Base-by-base conservation (phyloP, 345 rosid genomes). In the Corchorus olitorius region DNA sequence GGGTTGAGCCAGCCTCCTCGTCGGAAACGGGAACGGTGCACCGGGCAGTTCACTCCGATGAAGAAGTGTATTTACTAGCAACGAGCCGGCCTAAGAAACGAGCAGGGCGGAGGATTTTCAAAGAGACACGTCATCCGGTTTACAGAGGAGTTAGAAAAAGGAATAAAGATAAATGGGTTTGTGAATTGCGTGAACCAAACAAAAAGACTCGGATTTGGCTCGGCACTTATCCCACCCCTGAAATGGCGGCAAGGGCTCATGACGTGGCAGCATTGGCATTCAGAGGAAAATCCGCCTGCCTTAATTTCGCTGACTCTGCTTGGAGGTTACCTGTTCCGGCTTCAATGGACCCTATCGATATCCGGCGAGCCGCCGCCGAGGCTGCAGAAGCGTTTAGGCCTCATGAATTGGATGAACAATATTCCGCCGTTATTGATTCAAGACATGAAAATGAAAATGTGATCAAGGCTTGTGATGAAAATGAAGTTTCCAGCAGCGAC, bases 201-300 rank as follows among this genome's bases (percentile, higher is more conserved):
- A 83, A 84, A 60, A 85, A 88, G 61, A 75, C 90, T 0, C 88
- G 97, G 3, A 85, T 92, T 19, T 92, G 97, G 97, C 89, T 92
- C 0, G 97, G 97, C 0, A 92, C 97, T 3, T 92, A 90, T 61
- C 91, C 94, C 0, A 88, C 90, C 0, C 85, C 97, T 0, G 94
- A 92, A 59, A 90, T 90, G 97, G 97, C 97, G 0, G 97, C 94
- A 0, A 79, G 92, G 60, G 97, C 97, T 0, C 97, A 92, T 55
- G 97, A 92, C 76, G 94, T 92, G 0, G 97, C 97, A 0, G 97
- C 88, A 6, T 71, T 92, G 56, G 87, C 93, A 0, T 77, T 92
- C 12, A 86, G 89, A 66, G 93, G 97, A 10, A 87, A 87, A 56
- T 77, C 87, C 8, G 92, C 90, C 10, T 90, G 94, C 83, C 88